These are phyloP conservation scores for Phytophthora capsici DNA, from an alignment of 352 stramenopile species.

Conservation along the genomic window DNA sequence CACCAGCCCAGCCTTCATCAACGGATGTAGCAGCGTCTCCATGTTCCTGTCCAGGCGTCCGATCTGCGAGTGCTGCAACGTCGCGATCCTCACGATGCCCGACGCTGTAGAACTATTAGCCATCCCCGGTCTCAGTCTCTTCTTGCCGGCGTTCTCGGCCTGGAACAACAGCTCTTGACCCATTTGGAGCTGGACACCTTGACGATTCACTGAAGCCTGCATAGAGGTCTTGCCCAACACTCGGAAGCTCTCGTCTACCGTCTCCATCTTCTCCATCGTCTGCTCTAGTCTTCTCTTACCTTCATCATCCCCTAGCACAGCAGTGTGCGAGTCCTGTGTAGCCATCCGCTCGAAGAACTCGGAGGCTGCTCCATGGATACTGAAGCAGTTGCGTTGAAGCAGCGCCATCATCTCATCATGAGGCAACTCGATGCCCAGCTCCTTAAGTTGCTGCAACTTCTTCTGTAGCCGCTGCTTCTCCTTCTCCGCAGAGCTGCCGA, in stretches of 20 bases:
- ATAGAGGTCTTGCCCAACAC: slow-evolving; percentile 57
- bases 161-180: slow-evolving; percentile 65
- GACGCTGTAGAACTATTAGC: slow-evolving; percentile 19
- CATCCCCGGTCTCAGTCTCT: slow-evolving; percentile 48
- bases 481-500: slow-evolving; percentile 72
- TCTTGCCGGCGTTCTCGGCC: slow-evolving; percentile 77
- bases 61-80: slow-evolving; percentile 52
- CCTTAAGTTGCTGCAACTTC: slow-evolving; percentile 79
- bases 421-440: slow-evolving; percentile 76
- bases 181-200: slow-evolving; percentile 41
- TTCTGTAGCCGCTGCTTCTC: slow-evolving; percentile 62
- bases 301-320: slow-evolving; percentile 15
- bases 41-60: slow-evolving; percentile 66
- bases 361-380: slow-evolving; percentile 67
- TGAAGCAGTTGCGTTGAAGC: slow-evolving; percentile 79
- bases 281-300: slow-evolving; percentile 42
- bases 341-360: slow-evolving; percentile 75
- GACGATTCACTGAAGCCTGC: slow-evolving; percentile 55
- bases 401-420: slow-evolving; percentile 57
- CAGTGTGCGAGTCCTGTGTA: slow-evolving; percentile 5
- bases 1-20: slow-evolving; percentile 70
- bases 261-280: slow-evolving; percentile 22
- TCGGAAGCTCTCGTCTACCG: slow-evolving; percentile 26
- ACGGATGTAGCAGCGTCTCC: slow-evolving; percentile 62
- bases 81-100: slow-evolving; percentile 65